A percentile compares a stretch with the other conserved stretches of the same genome.
Conservation (phyloP, 257 asterid genomes). For the Lantana camara region DNA sequence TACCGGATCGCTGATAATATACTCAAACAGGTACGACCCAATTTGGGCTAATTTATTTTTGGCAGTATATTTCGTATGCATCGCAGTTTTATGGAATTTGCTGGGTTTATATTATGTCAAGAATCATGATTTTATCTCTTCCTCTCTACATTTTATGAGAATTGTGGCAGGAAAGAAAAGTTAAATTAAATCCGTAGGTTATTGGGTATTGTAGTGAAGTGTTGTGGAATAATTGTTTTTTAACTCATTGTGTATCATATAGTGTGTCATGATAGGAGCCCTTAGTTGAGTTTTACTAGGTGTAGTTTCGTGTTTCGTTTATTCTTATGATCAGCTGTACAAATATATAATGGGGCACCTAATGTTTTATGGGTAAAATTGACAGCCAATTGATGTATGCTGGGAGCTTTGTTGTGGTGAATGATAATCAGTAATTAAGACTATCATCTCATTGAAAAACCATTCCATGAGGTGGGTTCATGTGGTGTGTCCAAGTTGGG, state of each 20-base stretch:
- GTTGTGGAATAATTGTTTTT: background rate
- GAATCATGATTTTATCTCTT: background rate
- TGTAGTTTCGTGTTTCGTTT: background rate
- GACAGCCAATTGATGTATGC: constrained; percentile 2
- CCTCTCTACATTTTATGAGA: background rate
- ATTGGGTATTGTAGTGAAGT: background rate
- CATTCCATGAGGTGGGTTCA: background rate
- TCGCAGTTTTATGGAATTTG: background rate
- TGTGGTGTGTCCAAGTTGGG: background rate
- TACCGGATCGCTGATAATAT: constrained; percentile 77
- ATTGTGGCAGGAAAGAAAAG: background rate
- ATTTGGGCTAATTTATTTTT: background rate
- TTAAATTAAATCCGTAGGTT: background rate
- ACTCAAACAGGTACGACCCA: constrained; percentile 67
- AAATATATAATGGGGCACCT: background rate
- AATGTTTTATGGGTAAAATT: background rate
- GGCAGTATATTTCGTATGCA: constrained; percentile 4
- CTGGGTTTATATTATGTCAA: background rate
- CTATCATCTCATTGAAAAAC: background rate
- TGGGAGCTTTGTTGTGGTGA: background rate
- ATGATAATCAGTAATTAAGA: background rate
- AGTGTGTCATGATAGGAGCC: constrained; percentile 5
- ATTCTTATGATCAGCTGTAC: too few species aligned
- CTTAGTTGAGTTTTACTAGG: constrained; percentile 16
- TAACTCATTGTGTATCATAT: background rate